Evolutionary conservation across 805 yeast genomes (phyloP).

Genomic region (Wickerhamomyces queroliae): DNA sequence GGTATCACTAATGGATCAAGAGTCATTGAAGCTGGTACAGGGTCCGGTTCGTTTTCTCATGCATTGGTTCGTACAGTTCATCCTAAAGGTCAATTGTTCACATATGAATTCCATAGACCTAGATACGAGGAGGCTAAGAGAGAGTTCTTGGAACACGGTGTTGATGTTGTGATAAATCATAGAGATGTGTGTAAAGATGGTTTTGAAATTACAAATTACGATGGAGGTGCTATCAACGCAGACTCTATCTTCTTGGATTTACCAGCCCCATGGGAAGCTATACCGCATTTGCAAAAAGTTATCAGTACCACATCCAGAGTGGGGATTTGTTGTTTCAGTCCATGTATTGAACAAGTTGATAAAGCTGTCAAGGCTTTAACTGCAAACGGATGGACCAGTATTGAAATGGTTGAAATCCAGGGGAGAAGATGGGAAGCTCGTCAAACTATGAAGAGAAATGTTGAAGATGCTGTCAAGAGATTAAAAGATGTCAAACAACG

Average conservation of each 20-base stretch:
- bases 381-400: slow-evolving; percentile 71
- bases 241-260: slow-evolving; percentile 82
- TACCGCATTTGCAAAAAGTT: slow-evolving; percentile 60
- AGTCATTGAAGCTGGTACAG: slow-evolving; percentile 97
- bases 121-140: slow-evolving; percentile 71
- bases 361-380: slow-evolving; percentile 75
- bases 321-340: slow-evolving; percentile 91
- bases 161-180: slow-evolving; percentile 67
- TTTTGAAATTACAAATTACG: slow-evolving; percentile 45
- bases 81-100: slow-evolving; percentile 55
- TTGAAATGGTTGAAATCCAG: slow-evolving; percentile 90
- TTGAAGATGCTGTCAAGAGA: slow-evolving; percentile 76
- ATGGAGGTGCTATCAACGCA: slow-evolving; percentile 40
- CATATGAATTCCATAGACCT: slow-evolving; percentile 88
- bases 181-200: slow-evolving; percentile 92
- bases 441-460: slow-evolving; percentile 76
- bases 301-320: slow-evolving; percentile 45
- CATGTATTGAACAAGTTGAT: slow-evolving; percentile 95
- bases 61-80: slow-evolving; percentile 75
- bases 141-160: slow-evolving; percentile 77
- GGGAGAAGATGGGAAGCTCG: slow-evolving; percentile 87
- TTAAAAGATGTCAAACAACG: slow-evolving; percentile 74
- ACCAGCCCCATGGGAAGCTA: slow-evolving; percentile 97
- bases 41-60: slow-evolving; percentile 94
- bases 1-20: slow-evolving; percentile 65